Conservation (phyloP, 495 filamentous ascomycete species). For the Wilcoxina mikolae region DNA sequence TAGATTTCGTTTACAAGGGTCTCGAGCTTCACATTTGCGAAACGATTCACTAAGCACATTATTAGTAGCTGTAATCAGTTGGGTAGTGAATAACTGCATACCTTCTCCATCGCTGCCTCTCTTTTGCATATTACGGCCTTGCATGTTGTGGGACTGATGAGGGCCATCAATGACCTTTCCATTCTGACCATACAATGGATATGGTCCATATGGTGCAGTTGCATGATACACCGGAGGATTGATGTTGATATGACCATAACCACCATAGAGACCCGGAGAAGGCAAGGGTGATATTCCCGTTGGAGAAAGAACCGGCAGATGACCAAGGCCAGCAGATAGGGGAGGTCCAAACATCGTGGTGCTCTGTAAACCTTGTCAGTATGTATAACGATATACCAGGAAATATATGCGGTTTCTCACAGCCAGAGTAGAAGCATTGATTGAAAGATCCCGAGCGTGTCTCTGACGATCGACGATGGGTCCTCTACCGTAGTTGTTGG, state of each 20-base stretch:
- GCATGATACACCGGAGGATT: conserved; percentile 22
- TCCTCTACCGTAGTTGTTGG: conserved; percentile 15
- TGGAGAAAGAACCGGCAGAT: conserved; percentile 22
- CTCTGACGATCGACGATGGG: conserved; percentile 23
- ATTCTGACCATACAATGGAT: conserved; percentile 18
- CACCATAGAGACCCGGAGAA: conserved; percentile 27
- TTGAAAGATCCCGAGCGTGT: conserved; percentile 24
- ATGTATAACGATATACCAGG: background rate
- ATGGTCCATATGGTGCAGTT: conserved; percentile 22
- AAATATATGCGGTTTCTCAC: background rate
- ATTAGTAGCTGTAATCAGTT: conserved; percentile 10
- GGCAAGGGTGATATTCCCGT: conserved; percentile 25
- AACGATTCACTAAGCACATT: conserved; percentile 45
- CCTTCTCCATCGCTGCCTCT: conserved; percentile 51
- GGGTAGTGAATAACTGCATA: conserved; percentile 24
- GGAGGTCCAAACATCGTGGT: conserved; percentile 22
- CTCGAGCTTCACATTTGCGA: conserved; percentile 62
- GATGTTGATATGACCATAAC: conserved; percentile 27
- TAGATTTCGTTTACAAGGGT: conserved; percentile 68
- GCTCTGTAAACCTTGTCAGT: background rate
- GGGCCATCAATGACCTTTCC: conserved; percentile 19
- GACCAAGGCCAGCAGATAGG: conserved; percentile 14
- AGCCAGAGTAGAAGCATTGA: conserved; percentile 8
- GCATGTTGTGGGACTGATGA: conserved; percentile 42
- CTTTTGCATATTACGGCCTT: conserved; percentile 54